Evolutionary conservation across 371 early-diverging fungal genomes (phyloP), one percentile per base, ranked within the genome.

Genomic region (Mortierella sp.): DNA sequence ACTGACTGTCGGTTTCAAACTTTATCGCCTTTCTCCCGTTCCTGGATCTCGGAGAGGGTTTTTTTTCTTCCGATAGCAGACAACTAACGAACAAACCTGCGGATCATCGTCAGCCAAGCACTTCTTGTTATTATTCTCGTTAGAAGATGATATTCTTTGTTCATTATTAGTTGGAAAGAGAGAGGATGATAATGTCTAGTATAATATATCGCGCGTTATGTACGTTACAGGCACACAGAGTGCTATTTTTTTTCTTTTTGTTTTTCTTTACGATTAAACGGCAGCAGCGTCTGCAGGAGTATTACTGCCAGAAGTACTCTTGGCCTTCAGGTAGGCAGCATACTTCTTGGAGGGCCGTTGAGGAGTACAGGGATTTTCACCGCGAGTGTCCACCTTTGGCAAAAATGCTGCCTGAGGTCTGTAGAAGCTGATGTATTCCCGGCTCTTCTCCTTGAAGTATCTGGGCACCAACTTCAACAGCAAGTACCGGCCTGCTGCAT

Each of bases 261-360:
- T 19, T 9, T 29, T 14, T 5, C 24, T 9, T 19, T 31, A 0
- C 9, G 31, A 40, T 45, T 69, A 69, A 24, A 69, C 55, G 9
- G 70, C 47, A 10, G 70, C 31, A 4, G 70, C 39, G 9, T 63
- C 47, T 9, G 70, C 31, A 4, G 70, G 26, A 44, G 41, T 6
- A 22, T 16, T 9, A 14, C 41, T 29, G 19, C 22, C 29, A 10
- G 66, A 66, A 31, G 66, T 45, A 9, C 22, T 31, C 26, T 67
- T 70, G 22, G 39, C 19, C 55, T 71, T 79, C 48, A 63, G 8
- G 6, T 41, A 61, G 16, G 71, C 71, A 19, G 79, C 68, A 43
- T 79, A 79, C 50, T 75, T 79, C 40, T 75, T 79, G 40, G 80
- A 79, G 2, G 72, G 58, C 64, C 71, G 50, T 34, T 79, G 80